These are phyloP conservation scores for Epichloe bromicola DNA, from an alignment of 2,329 filamentous ascomycete genomes.

Conservation along the genomic window DNA sequence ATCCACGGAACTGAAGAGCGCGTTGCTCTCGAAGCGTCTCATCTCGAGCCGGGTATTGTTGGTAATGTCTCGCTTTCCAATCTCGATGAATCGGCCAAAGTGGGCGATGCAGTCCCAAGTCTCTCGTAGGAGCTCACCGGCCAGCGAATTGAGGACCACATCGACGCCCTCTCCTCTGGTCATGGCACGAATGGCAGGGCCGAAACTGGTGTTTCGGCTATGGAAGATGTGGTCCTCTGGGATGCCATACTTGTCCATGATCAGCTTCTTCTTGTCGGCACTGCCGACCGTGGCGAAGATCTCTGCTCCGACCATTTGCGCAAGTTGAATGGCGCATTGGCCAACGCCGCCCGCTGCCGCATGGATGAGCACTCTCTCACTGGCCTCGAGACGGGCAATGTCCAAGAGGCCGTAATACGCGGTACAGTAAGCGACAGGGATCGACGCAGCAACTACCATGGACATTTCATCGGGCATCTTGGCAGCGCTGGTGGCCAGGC, in stretches of 20 bases:
- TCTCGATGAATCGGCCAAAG: slow-evolving; percentile 32
- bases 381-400: slow-evolving; percentile 22
- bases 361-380: slow-evolving; percentile 28
- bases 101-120: slow-evolving; percentile 30
- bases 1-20: slow-evolving; percentile 33
- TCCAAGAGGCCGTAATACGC: slow-evolving; percentile 28
- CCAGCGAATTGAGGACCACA: slow-evolving; percentile 44
- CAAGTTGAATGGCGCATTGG: slow-evolving; percentile 26
- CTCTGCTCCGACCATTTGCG: slow-evolving; percentile 24
- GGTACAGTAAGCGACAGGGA: slow-evolving; percentile 28
- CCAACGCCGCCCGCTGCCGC: slow-evolving; percentile 25
- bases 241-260: slow-evolving; percentile 25
- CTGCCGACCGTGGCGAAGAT: slow-evolving; percentile 30
- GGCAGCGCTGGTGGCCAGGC: slow-evolving; percentile 19
- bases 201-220: slow-evolving; percentile 14
- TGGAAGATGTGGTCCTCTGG: slow-evolving; percentile 19
- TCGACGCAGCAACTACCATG: slow-evolving; percentile 24
- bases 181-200: slow-evolving; percentile 10
- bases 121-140: slow-evolving; percentile 18
- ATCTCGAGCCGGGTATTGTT: slow-evolving; percentile 32
- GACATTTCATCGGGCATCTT: slow-evolving; percentile 24
- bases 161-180: slow-evolving; percentile 47
- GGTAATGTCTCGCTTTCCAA: slow-evolving; percentile 24
- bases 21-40: slow-evolving; percentile 33
- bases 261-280: slow-evolving; percentile 21